Evolutionary conservation across 345 rosid genomes (phyloP).

Genomic region (Rhodamnia rubescens): DNA sequence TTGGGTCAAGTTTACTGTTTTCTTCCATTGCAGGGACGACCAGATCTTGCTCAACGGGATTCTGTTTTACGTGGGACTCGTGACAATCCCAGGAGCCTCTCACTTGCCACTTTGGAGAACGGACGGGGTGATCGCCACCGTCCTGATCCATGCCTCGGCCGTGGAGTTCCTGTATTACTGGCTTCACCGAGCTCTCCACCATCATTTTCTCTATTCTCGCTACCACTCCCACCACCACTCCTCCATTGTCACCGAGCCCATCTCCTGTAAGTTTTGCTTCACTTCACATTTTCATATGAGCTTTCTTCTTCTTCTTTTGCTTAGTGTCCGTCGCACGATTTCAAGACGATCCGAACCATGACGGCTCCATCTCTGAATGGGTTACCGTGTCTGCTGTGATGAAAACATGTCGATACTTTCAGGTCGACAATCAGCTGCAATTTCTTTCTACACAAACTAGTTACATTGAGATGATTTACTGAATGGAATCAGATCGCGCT

Average conservation of each 20-base stretch:
- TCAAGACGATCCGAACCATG: no score
- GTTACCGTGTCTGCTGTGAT: not conserved
- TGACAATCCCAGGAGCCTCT: not conserved
- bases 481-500: not conserved
- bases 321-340: no score
- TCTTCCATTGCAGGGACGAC: conserved; percentile 28
- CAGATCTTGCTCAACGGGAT: conserved; percentile 25
- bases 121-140: conserved; percentile 29
- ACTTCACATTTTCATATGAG: no score
- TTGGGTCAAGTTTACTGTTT: no score
- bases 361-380: no score
- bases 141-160: conserved; percentile 41
- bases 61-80: conserved; percentile 1
- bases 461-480: not conserved
- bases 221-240: conserved; percentile 85
- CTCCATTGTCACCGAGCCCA: conserved; percentile 62
- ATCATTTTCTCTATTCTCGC: conserved; percentile 60
- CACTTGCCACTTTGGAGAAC: conserved; percentile 43
- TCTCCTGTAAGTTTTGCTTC: conserved; percentile 23
- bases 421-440: not conserved
- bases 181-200: conserved; percentile 69
- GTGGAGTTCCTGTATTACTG: conserved; percentile 74
- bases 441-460: not conserved
- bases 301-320: no score
- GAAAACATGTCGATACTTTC: not conserved